Conservation (phyloP, 177 flowering plant genomes). For the Vitis hybrid region DNA sequence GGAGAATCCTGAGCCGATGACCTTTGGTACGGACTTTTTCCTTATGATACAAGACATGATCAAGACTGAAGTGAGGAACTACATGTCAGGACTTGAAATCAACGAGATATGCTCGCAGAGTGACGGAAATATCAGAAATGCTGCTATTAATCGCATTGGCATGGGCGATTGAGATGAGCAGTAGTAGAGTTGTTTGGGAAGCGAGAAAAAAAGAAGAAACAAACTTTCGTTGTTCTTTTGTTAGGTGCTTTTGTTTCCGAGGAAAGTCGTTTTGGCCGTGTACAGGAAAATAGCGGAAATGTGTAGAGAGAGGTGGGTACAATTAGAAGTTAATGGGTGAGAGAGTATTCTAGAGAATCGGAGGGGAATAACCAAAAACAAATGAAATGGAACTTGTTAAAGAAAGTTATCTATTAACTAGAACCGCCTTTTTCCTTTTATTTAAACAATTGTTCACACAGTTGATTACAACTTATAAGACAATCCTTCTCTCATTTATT, state of each 20-base stretch:
- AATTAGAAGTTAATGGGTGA: too few relatives aligned
- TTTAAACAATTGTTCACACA: too few relatives aligned
- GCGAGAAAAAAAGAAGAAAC: background rate
- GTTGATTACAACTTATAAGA: too few relatives aligned
- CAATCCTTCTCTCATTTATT: too few relatives aligned
- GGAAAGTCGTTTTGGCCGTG: background rate
- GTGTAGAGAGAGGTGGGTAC: too few relatives aligned
- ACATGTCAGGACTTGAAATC: constrained; percentile 11
- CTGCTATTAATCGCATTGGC: constrained; percentile 3
- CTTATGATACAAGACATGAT: constrained; percentile 31
- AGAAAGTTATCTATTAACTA: too few relatives aligned
- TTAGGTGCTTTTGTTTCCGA: background rate
- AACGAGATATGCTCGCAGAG: background rate
- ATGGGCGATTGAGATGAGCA: background rate
- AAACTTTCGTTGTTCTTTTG: too few relatives aligned
- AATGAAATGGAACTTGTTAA: too few relatives aligned
- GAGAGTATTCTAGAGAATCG: too few relatives aligned
- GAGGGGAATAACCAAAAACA: too few relatives aligned
- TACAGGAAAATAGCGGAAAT: background rate
- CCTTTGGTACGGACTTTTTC: constrained; percentile 23
- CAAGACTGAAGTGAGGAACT: constrained; percentile 30
- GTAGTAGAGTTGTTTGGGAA: background rate
- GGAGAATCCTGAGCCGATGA: background rate
- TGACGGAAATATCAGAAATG: background rate
- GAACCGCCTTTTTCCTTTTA: too few relatives aligned